Evolutionary conservation across 225 moss, liverwort and hornwort genomes (phyloP).

Genomic region (Straminergon stramineum): DNA sequence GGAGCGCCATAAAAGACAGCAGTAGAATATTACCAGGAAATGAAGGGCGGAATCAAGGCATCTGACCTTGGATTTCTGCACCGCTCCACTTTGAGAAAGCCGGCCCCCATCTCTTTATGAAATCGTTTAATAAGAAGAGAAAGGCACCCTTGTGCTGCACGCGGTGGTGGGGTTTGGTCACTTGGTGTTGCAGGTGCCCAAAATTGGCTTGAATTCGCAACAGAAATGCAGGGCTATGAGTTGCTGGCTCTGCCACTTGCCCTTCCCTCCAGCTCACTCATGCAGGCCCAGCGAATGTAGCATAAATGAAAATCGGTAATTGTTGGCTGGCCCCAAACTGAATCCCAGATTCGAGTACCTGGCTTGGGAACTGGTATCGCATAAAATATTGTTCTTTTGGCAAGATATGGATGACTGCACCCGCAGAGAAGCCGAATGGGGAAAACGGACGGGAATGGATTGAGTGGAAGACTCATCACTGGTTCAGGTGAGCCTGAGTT

Average conservation of each 20-base stretch:
- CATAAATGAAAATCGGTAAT: not conserved
- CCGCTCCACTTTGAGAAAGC: not conserved
- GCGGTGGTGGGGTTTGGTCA: slow-evolving; percentile 10
- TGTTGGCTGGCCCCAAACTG: not conserved
- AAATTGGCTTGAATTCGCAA: not conserved
- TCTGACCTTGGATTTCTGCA: not conserved
- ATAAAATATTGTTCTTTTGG: not conserved
- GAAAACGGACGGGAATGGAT: too few species aligned
- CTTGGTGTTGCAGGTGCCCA: not conserved
- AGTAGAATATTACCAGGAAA: not conserved
- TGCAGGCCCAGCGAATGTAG: not conserved
- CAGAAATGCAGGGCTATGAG: not conserved
- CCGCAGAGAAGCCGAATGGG: not conserved
- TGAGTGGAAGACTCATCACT: too few species aligned
- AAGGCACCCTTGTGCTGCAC: not conserved
- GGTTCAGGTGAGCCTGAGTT: not conserved
- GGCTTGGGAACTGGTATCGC: too few species aligned
- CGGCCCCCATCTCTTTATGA: not conserved
- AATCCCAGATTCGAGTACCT: not conserved
- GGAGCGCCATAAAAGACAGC: not conserved
- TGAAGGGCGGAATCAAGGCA: not conserved
- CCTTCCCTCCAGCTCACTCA: not conserved
- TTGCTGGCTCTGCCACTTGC: not conserved
- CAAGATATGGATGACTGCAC: not conserved
- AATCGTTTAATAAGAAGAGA: not conserved